Base-by-base conservation (phyloP, 2,329 filamentous ascomycete genomes). In the Botrytis cinerea region DNA sequence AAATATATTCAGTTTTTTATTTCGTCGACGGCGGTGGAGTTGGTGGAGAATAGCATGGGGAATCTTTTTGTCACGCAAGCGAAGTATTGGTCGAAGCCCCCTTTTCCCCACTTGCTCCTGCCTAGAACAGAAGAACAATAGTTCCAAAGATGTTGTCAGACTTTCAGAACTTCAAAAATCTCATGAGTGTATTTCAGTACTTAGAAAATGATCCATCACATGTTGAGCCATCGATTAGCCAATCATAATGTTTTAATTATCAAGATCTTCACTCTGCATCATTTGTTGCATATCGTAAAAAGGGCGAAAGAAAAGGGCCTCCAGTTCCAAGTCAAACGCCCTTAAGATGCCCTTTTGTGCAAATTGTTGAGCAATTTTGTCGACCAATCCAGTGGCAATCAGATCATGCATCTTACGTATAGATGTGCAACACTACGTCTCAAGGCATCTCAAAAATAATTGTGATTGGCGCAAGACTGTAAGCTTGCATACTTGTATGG, bases 211-310 rank as follows among this genome's bases (percentile, higher is more conserved):
- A 54, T 5, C 5, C 12, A 54, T 54, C 48, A 54, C 48, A n/a
- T 54, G 48, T n/a, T n/a, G 25, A 54, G 14, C 7, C 25, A 54
- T 16, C 48, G 10, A 16, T n/a, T 12, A 18, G n/a, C 63, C 43
- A 67, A 38, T 67, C 10, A 48, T 8, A 25, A 16, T 20, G 4
- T 16, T 25, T 22, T 2, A 22, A 16, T 22, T 16, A 20, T 43
- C n/a, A 43, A 45, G 46, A 54, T 57, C 48, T 16, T 46, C 43
- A 61, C 9, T 10, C 25, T 68, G 51, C 62, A 72, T 69, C 43
- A 43, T 69, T 72, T 72, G 71, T 72, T 72, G 62, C 71, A 59
- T 8, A 28, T 72, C 61, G 28, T 12, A 67, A 72, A 67, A 67
- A 57, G 51, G 51, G 51, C 51, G 51, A 57, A 28, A 57, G n/a